Conservation (phyloP, 2,329 filamentous ascomycete genomes). For the Ascochyta rabiei region DNA sequence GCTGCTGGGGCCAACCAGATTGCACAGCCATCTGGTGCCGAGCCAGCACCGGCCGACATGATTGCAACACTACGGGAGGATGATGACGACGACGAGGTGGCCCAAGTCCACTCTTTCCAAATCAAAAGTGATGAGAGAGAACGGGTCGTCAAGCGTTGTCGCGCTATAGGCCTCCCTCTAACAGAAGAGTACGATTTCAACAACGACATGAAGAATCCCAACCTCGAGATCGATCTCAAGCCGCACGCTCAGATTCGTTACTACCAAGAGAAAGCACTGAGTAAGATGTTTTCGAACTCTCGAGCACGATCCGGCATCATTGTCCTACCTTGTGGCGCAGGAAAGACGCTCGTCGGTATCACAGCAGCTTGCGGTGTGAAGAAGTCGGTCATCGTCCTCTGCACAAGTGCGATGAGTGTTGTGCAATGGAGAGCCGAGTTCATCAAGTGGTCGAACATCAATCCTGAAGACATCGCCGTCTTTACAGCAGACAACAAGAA, state of each 20-base stretch:
- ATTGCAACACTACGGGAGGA: slow-evolving; percentile 68
- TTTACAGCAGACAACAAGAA: slow-evolving; percentile 95
- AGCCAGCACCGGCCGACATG: slow-evolving; percentile 61
- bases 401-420: slow-evolving; percentile 97
- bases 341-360: slow-evolving; percentile 97
- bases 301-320: slow-evolving; percentile 97
- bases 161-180: slow-evolving; percentile 83
- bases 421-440: slow-evolving; percentile 98
- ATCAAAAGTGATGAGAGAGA: slow-evolving; percentile 84
- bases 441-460: slow-evolving; percentile 98
- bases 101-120: slow-evolving; percentile 91
- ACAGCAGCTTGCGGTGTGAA: slow-evolving; percentile 97
- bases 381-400: slow-evolving; percentile 93
- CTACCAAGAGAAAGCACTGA: slow-evolving; percentile 96
- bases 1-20: slow-evolving; percentile 83
- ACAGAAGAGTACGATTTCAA: slow-evolving; percentile 98
- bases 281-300: slow-evolving; percentile 99
- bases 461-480: slow-evolving; percentile 88
- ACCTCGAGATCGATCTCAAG: slow-evolving; percentile 89
- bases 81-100: slow-evolving; percentile 85
- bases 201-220: slow-evolving; percentile 86
- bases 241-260: slow-evolving; percentile 87
- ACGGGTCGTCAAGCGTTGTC: slow-evolving; percentile 84
- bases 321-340: slow-evolving; percentile 92
- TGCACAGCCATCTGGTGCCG: slow-evolving; percentile 38